Conservation (phyloP, 148 eudicot genomes). For the Vaccinium darrowii region DNA sequence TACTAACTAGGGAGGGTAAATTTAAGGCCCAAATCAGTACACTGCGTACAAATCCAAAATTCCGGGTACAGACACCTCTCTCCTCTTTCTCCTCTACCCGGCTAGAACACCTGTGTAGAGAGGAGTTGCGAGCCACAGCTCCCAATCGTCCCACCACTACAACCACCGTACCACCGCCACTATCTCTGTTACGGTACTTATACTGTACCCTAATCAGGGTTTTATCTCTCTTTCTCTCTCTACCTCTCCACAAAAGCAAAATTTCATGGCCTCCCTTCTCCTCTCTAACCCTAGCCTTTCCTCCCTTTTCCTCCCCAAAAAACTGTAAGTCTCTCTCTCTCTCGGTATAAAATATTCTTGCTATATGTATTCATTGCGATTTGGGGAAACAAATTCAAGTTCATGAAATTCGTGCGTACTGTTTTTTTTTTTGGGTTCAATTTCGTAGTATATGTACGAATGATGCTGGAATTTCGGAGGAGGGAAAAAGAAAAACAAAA, state of each 20-base stretch:
- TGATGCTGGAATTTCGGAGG: not conserved
- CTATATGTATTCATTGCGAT: not conserved
- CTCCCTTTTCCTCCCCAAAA: slow-evolving; percentile 40
- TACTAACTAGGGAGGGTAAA: too few species aligned
- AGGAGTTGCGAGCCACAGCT: not conserved
- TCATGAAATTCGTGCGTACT: slow-evolving; percentile 5
- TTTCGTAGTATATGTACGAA: not conserved
- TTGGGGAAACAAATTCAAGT: not conserved
- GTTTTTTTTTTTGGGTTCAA: not conserved
- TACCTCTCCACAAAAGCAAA: too few species aligned
- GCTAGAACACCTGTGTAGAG: not conserved
- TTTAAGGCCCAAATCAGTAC: too few species aligned
- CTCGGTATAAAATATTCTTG: not conserved
- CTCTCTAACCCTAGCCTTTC: slow-evolving; percentile 53
- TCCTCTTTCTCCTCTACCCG: not conserved
- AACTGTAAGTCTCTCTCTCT: slow-evolving; percentile 39
- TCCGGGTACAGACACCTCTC: not conserved
- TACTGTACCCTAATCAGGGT: not conserved
- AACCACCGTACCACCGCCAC: not conserved
- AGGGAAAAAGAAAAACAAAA: not conserved
- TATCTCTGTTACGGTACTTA: not conserved
- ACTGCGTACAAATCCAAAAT: too few species aligned
- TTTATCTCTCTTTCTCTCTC: not conserved
- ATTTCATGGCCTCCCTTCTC: slow-evolving; percentile 47
- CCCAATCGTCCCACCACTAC: not conserved